Evolutionary conservation across 192 early-diverging fungal genomes (phyloP).

Genomic region (Entomortierella beljakovae): DNA sequence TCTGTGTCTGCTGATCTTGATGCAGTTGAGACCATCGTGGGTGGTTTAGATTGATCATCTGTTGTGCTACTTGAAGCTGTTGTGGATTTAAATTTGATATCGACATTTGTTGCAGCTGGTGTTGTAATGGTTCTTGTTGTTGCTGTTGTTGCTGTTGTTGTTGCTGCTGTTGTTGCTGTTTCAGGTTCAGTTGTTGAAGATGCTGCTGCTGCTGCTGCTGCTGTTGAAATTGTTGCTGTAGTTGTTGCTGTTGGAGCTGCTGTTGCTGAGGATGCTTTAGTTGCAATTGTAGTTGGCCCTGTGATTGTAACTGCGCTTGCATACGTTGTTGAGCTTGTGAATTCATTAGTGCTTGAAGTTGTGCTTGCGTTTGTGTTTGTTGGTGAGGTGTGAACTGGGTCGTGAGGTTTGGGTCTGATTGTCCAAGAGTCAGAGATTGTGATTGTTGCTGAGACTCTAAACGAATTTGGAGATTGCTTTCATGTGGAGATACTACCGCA

Average conservation of each 20-base stretch:
- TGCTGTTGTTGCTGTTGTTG: background rate
- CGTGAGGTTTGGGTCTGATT: no score
- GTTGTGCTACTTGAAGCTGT: no score
- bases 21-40: no score
- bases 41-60: no score
- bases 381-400: no score
- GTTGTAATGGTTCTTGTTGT: background rate
- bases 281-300: background rate
- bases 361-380: no score
- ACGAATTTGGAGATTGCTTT: no score
- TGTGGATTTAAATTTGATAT: background rate
- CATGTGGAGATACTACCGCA: no score
- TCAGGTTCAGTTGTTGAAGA: no score
- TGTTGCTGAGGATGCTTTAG: background rate
- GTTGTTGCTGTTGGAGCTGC: background rate
- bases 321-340: background rate
- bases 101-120: background rate
- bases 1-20: no score
- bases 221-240: background rate
- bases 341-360: no score
- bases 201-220: background rate
- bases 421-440: background rate
- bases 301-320: background rate
- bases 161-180: background rate
- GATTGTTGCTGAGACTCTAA: background rate